These are phyloP conservation scores for Plasmodium reichenowi DNA, from an alignment of 169 alveolate species.

Conservation along the genomic window DNA sequence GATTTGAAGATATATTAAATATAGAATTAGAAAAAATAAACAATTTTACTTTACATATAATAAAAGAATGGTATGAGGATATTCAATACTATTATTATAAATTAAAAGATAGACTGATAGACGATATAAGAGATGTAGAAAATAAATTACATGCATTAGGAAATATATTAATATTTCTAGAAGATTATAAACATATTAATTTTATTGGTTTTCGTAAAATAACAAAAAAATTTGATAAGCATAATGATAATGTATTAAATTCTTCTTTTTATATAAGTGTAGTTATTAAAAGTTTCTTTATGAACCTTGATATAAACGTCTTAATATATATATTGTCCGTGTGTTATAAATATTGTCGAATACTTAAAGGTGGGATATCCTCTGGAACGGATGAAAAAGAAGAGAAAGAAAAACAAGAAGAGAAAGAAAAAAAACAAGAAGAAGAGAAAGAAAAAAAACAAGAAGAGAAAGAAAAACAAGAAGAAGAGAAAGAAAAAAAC, in stretches of 20 bases:
- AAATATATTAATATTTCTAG: slow-evolving; percentile 78
- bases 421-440: neutral
- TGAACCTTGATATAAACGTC: slow-evolving; percentile 74
- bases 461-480: neutral
- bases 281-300: slow-evolving; percentile 78
- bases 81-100: neutral
- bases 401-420: neutral
- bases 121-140: slow-evolving; percentile 2
- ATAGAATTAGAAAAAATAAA: slow-evolving; percentile 84
- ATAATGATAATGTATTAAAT: slow-evolving; percentile 79
- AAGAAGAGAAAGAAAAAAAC: neutral
- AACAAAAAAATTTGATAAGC: slow-evolving; percentile 86
- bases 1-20: slow-evolving; percentile 85
- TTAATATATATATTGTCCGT: slow-evolving; percentile 47
- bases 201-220: slow-evolving; percentile 86
- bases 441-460: neutral
- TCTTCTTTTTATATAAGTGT: slow-evolving; percentile 81
- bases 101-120: neutral
- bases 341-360: slow-evolving; percentile 40
- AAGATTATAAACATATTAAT: slow-evolving; percentile 79
- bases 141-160: slow-evolving; percentile 75
- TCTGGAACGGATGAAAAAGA: neutral
- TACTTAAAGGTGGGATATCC: neutral
- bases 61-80: slow-evolving; percentile 28
- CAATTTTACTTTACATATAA: slow-evolving; percentile 49